A percentile compares a stretch with the other conserved stretches of the same genome.
Evolutionary conservation across 192 early-diverging fungal species (phyloP).

Genomic region (Umbelopsis sp.): DNA sequence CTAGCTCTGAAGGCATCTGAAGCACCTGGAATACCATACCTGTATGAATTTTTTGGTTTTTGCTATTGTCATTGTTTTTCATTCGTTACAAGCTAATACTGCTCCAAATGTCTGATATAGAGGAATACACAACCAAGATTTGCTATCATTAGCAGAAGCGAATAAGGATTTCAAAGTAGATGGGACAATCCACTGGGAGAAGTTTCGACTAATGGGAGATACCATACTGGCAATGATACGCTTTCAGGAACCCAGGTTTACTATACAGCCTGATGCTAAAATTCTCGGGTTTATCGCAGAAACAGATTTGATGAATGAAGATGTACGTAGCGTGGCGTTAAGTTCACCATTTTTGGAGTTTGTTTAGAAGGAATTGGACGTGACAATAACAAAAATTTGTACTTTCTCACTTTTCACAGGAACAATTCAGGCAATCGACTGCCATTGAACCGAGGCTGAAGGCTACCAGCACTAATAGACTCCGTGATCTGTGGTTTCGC

Average conservation of each 20-base stretch:
- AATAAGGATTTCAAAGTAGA: constrained; percentile 66
- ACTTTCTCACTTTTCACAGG: constrained; percentile 28
- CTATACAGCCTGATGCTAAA: constrained; percentile 20
- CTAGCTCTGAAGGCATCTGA: constrained; percentile 58
- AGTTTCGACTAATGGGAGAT: constrained; percentile 65
- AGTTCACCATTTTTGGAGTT: not conserved
- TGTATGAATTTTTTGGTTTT: constrained; percentile 50
- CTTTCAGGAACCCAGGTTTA: constrained; percentile 28
- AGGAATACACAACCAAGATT: constrained; percentile 65
- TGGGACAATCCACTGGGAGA: constrained; percentile 72
- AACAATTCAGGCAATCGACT: constrained; percentile 42
- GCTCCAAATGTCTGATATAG: not conserved
- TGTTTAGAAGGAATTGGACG: not conserved
- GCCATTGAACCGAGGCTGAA: constrained; percentile 41
- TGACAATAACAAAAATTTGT: constrained; percentile 15
- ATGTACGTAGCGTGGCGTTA: constrained; percentile 22
- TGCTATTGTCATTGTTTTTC: not conserved
- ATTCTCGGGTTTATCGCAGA: constrained; percentile 32
- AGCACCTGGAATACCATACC: constrained; percentile 72
- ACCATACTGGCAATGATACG: constrained; percentile 29
- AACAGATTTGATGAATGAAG: constrained; percentile 29
- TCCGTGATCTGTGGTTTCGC: constrained; percentile 27
- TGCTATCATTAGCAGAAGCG: constrained; percentile 73
- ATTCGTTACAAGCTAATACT: not conserved
- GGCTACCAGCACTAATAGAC: constrained; percentile 12